Percentiles rank a stretch among this genome's conserved stretches.
Conservation (phyloP, 2,329 filamentous ascomycete genomes). For the Aspergillus flavus region DNA sequence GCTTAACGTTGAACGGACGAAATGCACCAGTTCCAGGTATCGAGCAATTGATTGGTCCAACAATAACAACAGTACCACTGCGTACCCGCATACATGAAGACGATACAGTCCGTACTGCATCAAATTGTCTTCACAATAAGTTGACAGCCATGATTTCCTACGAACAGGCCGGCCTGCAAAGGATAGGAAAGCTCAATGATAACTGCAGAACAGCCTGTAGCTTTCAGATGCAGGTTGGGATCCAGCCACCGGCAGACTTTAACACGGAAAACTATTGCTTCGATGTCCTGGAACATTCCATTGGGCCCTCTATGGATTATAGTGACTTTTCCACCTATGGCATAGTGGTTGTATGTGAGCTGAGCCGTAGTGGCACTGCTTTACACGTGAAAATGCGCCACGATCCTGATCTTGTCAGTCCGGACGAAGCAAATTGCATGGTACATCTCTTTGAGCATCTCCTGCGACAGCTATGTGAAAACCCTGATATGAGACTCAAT, state of each 20-base stretch:
- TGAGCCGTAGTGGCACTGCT: not conserved
- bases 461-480: not conserved
- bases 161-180: not conserved
- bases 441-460: not conserved
- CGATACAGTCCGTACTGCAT: no score
- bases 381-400: not conserved
- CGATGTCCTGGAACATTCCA: not conserved
- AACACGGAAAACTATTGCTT: no score
- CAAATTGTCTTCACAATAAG: not conserved
- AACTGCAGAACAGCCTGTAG: not conserved
- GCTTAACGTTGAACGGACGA: no score
- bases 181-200: not conserved
- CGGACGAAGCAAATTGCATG: not conserved
- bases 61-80: no score
- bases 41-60: no score
- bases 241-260: not conserved
- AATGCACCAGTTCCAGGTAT: no score
- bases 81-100: no score
- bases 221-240: not conserved
- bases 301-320: not conserved
- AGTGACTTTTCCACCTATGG: not conserved
- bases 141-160: not conserved
- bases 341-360: not conserved
- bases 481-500: no score
- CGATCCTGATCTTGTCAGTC: not conserved